phyloP scores from a whole-genome alignment of 805 yeast genomes.

The Hanseniaspora singularis region DNA sequence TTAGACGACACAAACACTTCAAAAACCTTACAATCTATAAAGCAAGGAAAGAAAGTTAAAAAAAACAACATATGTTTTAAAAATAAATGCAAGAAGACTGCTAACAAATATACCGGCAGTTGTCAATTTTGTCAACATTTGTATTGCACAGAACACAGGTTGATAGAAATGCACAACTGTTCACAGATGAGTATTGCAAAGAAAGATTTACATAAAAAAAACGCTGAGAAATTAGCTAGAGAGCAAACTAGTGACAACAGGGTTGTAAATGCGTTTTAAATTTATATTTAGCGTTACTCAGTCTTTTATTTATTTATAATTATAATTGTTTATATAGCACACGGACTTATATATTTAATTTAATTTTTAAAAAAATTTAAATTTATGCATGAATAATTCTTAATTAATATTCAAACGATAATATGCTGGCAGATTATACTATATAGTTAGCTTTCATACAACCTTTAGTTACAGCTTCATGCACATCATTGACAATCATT shows the following conservation, averaged over 20 bases:
- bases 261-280: constrained; percentile 14
- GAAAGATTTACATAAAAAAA: constrained; percentile 70
- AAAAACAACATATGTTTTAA: constrained; percentile 41
- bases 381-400: too few species aligned
- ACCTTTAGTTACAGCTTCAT: constrained; percentile 34
- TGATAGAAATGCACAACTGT: constrained; percentile 75
- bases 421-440: too few species aligned
- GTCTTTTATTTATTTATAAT: too few species aligned
- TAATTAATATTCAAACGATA: too few species aligned
- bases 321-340: too few species aligned
- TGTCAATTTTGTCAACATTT: constrained; percentile 76
- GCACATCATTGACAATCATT: constrained; percentile 39
- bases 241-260: constrained; percentile 57
- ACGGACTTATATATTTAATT: too few species aligned
- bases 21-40: constrained; percentile 1
- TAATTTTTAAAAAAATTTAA: too few species aligned
- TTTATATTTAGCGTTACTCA: too few species aligned
- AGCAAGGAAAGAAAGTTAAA: constrained; percentile 18
- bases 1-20: constrained; percentile 10
- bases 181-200: constrained; percentile 67
- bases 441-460: neutral
- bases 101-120: constrained; percentile 59
- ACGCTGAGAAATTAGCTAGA: constrained; percentile 68
- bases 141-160: constrained; percentile 76
- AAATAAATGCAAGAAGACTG: constrained; percentile 48